Conservation (phyloP, 495 filamentous ascomycete genomes). For the Chaetomidium leptoderma region DNA sequence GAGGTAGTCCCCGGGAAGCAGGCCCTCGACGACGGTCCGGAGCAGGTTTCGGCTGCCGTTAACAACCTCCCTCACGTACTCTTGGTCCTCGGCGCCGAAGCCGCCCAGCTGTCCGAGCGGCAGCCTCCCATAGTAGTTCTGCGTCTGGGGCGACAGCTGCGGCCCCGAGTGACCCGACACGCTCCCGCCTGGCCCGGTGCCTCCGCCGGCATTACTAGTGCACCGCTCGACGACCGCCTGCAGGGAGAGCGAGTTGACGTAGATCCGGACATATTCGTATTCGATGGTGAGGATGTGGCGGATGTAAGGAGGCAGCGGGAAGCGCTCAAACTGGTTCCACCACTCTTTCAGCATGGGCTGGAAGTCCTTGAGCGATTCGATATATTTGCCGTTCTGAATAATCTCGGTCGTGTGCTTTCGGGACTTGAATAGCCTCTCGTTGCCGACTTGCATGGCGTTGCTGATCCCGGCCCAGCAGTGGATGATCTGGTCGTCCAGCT, state of each 20-base stretch:
- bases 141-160: constrained; percentile 54
- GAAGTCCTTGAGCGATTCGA: constrained; percentile 71
- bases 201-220: constrained; percentile 62
- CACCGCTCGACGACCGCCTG: constrained; percentile 94
- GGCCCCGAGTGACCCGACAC: constrained; percentile 40
- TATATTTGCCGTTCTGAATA: constrained; percentile 79
- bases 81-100: constrained; percentile 58
- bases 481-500: constrained; percentile 71
- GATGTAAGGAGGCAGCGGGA: constrained; percentile 67
- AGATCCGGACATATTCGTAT: constrained; percentile 83
- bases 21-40: constrained; percentile 72
- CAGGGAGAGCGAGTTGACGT: constrained; percentile 86
- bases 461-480: constrained; percentile 90
- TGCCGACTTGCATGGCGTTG: constrained; percentile 80
- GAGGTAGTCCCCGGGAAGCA: constrained; percentile 77
- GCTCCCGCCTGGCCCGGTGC: constrained; percentile 36
- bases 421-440: constrained; percentile 77
- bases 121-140: constrained; percentile 53
- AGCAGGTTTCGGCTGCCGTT: constrained; percentile 82
- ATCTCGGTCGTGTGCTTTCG: constrained; percentile 78
- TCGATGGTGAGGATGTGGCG: constrained; percentile 83
- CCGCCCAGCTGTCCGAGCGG: constrained; percentile 53
- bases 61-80: constrained; percentile 83
- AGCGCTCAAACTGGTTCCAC: constrained; percentile 67
- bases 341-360: constrained; percentile 70